Evolutionary conservation across 2,329 filamentous ascomycete species (phyloP), one percentile per base, ranked within the genome.

Genomic region (Calonectria hongkongensis): DNA sequence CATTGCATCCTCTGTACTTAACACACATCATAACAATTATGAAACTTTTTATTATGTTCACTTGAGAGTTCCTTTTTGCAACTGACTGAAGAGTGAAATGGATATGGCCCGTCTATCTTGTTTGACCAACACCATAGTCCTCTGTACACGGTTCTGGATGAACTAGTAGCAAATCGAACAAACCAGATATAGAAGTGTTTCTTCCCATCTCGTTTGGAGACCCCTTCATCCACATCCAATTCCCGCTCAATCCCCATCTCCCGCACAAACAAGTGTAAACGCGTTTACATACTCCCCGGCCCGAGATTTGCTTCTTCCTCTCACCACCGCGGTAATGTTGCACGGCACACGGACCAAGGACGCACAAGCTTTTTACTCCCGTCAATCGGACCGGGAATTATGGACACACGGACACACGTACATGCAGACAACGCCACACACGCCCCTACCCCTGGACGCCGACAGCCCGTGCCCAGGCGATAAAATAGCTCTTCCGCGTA

Each of bases 1-100:
- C 21, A 60, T 41, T 60, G 54, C 54, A 60, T 60, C 54, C 54
- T 60, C 54, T 60, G 54, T 60, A 60, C 54, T 60, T 60, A 60
- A 39, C 21, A 36, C 33, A 36, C 12, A 33, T 21, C 30, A 33
- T 9, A 33, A 60, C 39, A 41, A 60, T 60, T n/a, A 60, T 7
- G 54, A 60, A 60, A 16, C 10, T 41, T 41, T 60, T 41, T 41
- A 60, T 60, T 60, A 60, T 60, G 54, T 60, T 41, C 39, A 41
- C 10, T 25, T 4, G 3, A 41, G n/a, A 39, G 9, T 25, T 51
- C 18, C 7, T 21, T 18, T 33, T 3, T 48, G 12, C 45, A 48
- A 25, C 12, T 25, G 6, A 21, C 21, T 21, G 12, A 48, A 13
- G 30, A 25, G 6, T 25, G n/a, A 21, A n/a, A 48, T 25, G 18